Evolutionary conservation across 2,329 filamentous ascomycete species (phyloP).

Genomic region (Epicoccum sorghinum): DNA sequence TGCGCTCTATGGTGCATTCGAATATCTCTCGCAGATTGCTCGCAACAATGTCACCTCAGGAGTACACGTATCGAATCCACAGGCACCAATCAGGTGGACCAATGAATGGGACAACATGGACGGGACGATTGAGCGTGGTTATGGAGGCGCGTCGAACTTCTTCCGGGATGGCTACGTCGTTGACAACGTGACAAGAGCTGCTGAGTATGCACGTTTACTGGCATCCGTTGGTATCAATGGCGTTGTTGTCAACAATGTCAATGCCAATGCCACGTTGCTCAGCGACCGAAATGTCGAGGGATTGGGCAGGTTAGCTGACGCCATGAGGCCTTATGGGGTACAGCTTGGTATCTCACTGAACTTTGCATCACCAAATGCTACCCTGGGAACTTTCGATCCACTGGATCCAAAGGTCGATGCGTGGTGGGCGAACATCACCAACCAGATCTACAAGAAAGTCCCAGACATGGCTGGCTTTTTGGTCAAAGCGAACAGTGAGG

Average conservation of each 20-base stretch:
- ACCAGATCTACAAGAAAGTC: conserved; percentile 64
- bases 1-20: conserved; percentile 71
- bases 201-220: conserved; percentile 69
- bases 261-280: conserved; percentile 67
- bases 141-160: conserved; percentile 71
- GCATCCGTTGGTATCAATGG: conserved; percentile 71
- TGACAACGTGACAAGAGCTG: conserved; percentile 65
- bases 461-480: conserved; percentile 73
- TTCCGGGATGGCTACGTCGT: conserved; percentile 64
- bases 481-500: conserved; percentile 75
- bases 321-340: conserved; percentile 70
- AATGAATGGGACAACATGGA: conserved; percentile 78
- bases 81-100: conserved; percentile 69
- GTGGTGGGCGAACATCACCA: conserved; percentile 68
- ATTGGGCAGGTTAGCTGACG: conserved; percentile 66
- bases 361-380: conserved; percentile 67
- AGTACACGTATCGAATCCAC: conserved; percentile 60
- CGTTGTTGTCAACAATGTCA: conserved; percentile 74
- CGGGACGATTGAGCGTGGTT: conserved; percentile 71
- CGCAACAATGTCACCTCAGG: conserved; percentile 61
- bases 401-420: conserved; percentile 63
- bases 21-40: conserved; percentile 70
- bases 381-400: conserved; percentile 68
- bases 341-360: conserved; percentile 70
- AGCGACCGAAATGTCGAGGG: conserved; percentile 65